Conservation (phyloP, 2,329 filamentous ascomycete genomes). For the Talaromyces amestolkiae region DNA sequence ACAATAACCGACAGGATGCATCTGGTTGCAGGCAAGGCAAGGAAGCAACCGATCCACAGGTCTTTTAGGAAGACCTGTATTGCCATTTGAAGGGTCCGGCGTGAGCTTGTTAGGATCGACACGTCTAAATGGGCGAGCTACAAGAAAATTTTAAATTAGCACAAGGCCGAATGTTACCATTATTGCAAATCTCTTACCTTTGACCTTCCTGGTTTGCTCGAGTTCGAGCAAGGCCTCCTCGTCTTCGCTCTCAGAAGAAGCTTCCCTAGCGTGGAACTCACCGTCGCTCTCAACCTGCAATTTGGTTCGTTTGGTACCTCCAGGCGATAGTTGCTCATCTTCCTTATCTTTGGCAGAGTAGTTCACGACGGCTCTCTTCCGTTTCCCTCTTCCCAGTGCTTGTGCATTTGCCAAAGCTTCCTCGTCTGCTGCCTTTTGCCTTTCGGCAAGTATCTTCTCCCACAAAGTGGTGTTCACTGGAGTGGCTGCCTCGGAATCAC, state of each 20-base stretch:
- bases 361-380: constrained; percentile 60
- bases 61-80: not conserved
- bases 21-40: constrained; percentile 55
- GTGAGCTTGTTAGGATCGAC: constrained; percentile 25
- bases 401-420: constrained; percentile 68
- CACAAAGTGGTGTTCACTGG: constrained; percentile 70
- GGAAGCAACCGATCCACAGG: constrained; percentile 1
- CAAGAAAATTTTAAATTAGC: constrained; percentile 15
- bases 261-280: constrained; percentile 33
- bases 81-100: not conserved
- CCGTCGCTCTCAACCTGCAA: constrained; percentile 28
- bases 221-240: constrained; percentile 24
- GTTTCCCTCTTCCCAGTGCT: constrained; percentile 79
- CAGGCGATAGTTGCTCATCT: constrained; percentile 20
- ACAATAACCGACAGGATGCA: constrained; percentile 60
- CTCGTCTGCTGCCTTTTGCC: constrained; percentile 73
- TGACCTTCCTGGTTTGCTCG: constrained; percentile 28
- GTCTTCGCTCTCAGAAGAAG: constrained; percentile 24
- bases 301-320: constrained; percentile 25
- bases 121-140: constrained; percentile 41
- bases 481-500: constrained; percentile 52
- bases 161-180: not conserved
- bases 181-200: constrained; percentile 22
- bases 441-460: constrained; percentile 83
- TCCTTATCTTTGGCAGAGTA: constrained; percentile 24